Percentiles rank a stretch among this genome's conserved stretches.
Evolutionary conservation across 2,329 filamentous ascomycete species (phyloP).

Genomic region (Fusarium goolgardi): DNA sequence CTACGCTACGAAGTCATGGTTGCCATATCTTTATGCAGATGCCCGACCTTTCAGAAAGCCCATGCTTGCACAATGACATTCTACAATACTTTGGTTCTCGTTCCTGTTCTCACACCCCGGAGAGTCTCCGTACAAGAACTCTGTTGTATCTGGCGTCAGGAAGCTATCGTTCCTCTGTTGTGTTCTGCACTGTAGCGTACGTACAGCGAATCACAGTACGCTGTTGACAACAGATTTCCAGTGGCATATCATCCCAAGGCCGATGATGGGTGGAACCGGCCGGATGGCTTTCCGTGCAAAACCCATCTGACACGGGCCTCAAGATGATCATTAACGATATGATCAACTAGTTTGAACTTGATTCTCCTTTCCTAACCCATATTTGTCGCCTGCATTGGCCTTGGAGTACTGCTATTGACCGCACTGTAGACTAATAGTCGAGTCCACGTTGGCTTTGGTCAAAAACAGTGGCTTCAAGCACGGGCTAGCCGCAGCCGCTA

Average conservation of each 20-base stretch:
- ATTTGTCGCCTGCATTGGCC: conserved; percentile 16
- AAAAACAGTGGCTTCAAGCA: conserved; percentile 35
- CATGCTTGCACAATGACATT: conserved; percentile 19
- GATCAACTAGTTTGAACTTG: background rate
- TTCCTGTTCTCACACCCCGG: conserved; percentile 17
- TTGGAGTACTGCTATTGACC: background rate
- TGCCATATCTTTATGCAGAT: conserved; percentile 24
- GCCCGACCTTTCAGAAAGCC: conserved; percentile 2
- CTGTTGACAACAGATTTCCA: background rate
- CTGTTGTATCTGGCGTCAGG: conserved; percentile 1
- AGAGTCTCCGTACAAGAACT: conserved; percentile 30
- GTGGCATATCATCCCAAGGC: background rate
- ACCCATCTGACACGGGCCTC: conserved; percentile 16
- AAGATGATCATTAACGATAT: conserved; percentile 1
- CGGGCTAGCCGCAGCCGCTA: conserved; percentile 40
- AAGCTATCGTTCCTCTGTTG: background rate
- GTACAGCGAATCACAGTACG: background rate
- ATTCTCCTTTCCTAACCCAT: conserved; percentile 2
- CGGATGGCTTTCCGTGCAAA: conserved; percentile 9
- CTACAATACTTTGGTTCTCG: conserved; percentile 13
- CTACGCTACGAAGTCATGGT: conserved; percentile 27
- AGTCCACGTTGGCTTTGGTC: conserved; percentile 8
- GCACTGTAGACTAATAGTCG: background rate
- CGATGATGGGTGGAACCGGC: conserved; percentile 1
- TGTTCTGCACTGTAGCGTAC: background rate